Evolutionary conservation across 2,329 filamentous ascomycete species (phyloP).

Genomic region (Sodiomyces alkalinus): DNA sequence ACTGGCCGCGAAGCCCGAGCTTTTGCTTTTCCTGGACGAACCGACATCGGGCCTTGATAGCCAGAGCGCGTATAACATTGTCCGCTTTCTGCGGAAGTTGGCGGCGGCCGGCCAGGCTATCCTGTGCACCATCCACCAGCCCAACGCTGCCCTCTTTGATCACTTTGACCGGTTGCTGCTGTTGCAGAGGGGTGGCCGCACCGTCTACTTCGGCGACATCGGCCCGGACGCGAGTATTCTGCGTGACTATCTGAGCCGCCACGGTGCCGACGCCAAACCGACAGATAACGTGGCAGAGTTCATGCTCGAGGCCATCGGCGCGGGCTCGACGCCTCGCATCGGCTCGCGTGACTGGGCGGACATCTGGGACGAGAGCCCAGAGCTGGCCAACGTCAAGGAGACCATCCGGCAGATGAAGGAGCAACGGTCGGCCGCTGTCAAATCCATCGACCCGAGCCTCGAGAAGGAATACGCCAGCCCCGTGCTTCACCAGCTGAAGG

Average conservation of each 20-base stretch:
- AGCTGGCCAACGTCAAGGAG: conserved; percentile 50
- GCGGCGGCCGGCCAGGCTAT: conserved; percentile 74
- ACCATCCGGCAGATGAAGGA: conserved; percentile 53
- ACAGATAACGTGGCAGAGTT: conserved; percentile 55
- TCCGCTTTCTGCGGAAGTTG: conserved; percentile 63
- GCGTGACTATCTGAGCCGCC: conserved; percentile 44
- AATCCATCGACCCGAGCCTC: conserved; percentile 29
- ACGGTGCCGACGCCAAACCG: conserved; percentile 43
- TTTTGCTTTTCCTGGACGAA: conserved; percentile 66
- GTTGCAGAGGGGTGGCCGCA: conserved; percentile 61
- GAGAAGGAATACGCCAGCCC: conserved; percentile 76
- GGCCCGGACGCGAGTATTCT: conserved; percentile 58
- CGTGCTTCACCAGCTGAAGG: conserved; percentile 59
- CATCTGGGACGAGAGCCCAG: conserved; percentile 60
- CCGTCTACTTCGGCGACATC: conserved; percentile 78
- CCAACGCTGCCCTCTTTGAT: conserved; percentile 73
- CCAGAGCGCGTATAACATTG: conserved; percentile 61
- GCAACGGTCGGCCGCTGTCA: conserved; percentile 28
- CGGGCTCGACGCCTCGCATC: conserved; percentile 55
- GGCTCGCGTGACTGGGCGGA: conserved; percentile 68
- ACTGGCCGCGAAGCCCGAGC: conserved; percentile 65
- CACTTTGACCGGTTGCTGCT: conserved; percentile 75
- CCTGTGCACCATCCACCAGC: conserved; percentile 83
- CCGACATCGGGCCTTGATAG: conserved; percentile 62
- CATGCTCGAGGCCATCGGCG: conserved; percentile 76